A percentile compares a stretch with the other conserved stretches of the same genome.
phyloP scores from a whole-genome alignment of 768 basidiomycete species.

The Flagelloscypha sp. region DNA sequence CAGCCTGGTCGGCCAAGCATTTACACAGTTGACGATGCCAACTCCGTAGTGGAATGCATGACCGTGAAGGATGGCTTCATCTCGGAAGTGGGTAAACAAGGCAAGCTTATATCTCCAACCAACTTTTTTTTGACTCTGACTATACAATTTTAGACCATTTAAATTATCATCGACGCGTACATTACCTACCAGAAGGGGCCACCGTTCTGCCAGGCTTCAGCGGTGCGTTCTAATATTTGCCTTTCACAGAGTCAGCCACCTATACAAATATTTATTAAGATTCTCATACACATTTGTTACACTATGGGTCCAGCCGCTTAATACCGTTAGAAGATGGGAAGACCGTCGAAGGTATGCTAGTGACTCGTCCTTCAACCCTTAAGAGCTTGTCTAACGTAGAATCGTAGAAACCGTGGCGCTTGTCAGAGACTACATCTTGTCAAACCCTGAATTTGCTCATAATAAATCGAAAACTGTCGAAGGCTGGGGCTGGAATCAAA shows the following conservation, averaged over 20 bases:
- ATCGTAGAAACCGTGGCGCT: conserved; percentile 31
- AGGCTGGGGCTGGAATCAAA: conserved; percentile 66
- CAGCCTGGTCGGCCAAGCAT: too few relatives aligned
- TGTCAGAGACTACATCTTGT: conserved; percentile 31
- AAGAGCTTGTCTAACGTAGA: neutral
- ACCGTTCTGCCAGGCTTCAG: conserved; percentile 43
- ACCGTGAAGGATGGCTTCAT: conserved; percentile 48
- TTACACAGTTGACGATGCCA: conserved; percentile 55
- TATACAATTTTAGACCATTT: too few relatives aligned
- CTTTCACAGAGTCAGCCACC: neutral
- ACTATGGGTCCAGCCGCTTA: conserved; percentile 37
- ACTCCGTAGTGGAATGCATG: conserved; percentile 52
- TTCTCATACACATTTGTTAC: conserved; percentile 44
- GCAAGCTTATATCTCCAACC: too few relatives aligned
- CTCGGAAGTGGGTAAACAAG: conserved; percentile 43
- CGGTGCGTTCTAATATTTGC: conserved; percentile 22
- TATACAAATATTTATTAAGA: conserved; percentile 19
- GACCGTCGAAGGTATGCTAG: conserved; percentile 26
- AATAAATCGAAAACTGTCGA: conserved; percentile 38
- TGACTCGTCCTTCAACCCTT: neutral
- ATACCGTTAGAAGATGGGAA: conserved; percentile 34
- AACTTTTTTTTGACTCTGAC: too few relatives aligned
- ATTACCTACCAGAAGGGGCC: conserved; percentile 28
- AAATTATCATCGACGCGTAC: too few relatives aligned
- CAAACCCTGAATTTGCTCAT: conserved; percentile 25